A percentile compares a stretch with the other conserved stretches of the same genome.
Conservation (phyloP, 345 rosid genomes). For the Eucalyptus guilfoylei region DNA sequence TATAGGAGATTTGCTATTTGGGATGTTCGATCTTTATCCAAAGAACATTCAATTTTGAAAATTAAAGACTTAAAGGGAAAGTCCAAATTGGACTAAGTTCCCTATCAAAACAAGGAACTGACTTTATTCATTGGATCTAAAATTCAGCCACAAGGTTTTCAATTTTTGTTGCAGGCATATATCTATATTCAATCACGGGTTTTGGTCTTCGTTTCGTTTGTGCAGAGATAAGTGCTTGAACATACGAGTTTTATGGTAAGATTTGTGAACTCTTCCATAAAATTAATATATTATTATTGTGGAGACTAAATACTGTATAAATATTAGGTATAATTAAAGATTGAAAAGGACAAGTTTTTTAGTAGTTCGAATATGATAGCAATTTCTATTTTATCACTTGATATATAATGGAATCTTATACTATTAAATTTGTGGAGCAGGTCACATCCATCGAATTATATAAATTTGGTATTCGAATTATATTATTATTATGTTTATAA, state of each 20-base stretch:
- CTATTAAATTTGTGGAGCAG: fast-evolving
- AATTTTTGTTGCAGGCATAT: not conserved
- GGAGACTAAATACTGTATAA: not conserved
- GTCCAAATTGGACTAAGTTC: not conserved
- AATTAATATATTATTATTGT: too few relatives aligned
- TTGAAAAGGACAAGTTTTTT: too few relatives aligned
- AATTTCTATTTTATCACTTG: fast-evolving
- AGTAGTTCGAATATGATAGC: not conserved
- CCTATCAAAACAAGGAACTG: not conserved
- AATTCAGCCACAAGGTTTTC: not conserved
- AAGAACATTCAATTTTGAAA: not conserved
- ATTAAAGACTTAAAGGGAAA: not conserved
- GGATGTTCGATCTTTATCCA: not conserved
- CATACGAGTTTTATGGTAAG: not conserved
- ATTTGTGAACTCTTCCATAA: not conserved
- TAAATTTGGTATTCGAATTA: not conserved
- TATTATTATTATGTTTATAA: not conserved
- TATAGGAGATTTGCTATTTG: not conserved
- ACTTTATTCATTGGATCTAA: not conserved
- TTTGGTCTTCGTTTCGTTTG: not conserved
- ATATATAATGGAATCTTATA: not conserved
- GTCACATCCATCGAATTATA: not conserved
- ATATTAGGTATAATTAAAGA: too few relatives aligned
- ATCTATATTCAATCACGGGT: not conserved
- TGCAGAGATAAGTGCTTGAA: not conserved